Evolutionary conservation across 495 filamentous ascomycete genomes (phyloP).

Genomic region (Xylaria intraflava): DNA sequence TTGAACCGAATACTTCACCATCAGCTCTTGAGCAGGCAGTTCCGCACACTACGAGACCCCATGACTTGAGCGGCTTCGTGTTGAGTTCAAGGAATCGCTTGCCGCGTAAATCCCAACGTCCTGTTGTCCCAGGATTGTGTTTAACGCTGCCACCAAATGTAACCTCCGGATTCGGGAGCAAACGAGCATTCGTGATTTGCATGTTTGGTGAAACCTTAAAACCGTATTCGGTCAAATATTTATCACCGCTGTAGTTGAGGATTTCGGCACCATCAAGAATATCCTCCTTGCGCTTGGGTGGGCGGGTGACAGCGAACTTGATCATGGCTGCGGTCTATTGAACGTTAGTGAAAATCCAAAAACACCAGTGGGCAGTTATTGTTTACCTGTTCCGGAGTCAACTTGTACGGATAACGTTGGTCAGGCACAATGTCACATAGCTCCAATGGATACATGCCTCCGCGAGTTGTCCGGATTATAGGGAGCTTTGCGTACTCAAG

Average conservation of each 20-base stretch:
- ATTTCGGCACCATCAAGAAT: constrained; percentile 59
- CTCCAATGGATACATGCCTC: constrained; percentile 72
- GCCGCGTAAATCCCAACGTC: constrained; percentile 81
- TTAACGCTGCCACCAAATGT: constrained; percentile 49
- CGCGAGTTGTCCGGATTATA: constrained; percentile 62
- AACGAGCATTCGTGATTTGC: constrained; percentile 58
- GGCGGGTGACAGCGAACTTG: constrained; percentile 67
- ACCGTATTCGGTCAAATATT: constrained; percentile 59
- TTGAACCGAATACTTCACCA: constrained; percentile 49
- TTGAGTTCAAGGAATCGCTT: constrained; percentile 66
- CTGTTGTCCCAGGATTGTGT: constrained; percentile 49
- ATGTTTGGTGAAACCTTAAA: constrained; percentile 57
- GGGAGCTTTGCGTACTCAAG: constrained; percentile 51
- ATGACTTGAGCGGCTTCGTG: constrained; percentile 51
- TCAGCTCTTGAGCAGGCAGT: constrained; percentile 29
- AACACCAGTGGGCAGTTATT: background rate
- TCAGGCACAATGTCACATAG: constrained; percentile 48
- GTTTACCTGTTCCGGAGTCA: constrained; percentile 51
- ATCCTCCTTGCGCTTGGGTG: constrained; percentile 51
- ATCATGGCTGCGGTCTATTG: constrained; percentile 69
- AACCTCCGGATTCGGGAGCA: constrained; percentile 65
- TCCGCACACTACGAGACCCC: constrained; percentile 52
- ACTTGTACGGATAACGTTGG: constrained; percentile 74
- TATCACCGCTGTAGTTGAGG: constrained; percentile 63
- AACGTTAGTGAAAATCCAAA: constrained; percentile 13